Evolutionary conservation across 192 early-diverging fungal genomes (phyloP), one percentile per base, ranked within the genome.

Genomic region (Coemansia sp.): DNA sequence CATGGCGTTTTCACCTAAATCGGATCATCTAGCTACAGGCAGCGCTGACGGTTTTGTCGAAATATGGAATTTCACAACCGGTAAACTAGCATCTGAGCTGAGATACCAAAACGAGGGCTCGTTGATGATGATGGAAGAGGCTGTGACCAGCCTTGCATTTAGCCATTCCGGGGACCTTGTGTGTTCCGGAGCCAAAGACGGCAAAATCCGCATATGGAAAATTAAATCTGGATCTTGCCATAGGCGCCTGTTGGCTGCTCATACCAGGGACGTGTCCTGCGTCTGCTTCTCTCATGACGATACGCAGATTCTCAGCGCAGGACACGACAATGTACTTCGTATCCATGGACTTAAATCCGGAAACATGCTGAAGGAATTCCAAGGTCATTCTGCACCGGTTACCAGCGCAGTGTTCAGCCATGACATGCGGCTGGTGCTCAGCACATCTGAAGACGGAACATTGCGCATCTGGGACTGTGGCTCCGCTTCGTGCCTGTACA

Each of bases 1-100:
- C 56, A 84, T 86, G 2, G 85, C 83, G 31, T 97, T 97, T 69
- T 94, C 94, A 0, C 87, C 91, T 3, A 88, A 92, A 60, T 93
- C 94, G 7, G 88, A 91, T 51, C 91, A 85, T 40, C 70, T 98
- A 17, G 94, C 84, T 6, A 96, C 95, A 20, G 97, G 97, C 29
- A 91, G 89, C 54, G 78, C 86, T 38, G 97, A 98, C 83, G 97
- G 97, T 2, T 94, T 97, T 73, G 93, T 99, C 68, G 97, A 99
- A 78, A 72, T 99, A 14, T 99, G 94, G 94, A 95, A 96, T 64
- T 90, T 88, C 61, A 82, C 92, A 60, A 96, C 95, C 1, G 95
- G 94, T 1, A 98, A 96, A 69, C 82, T 95, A 20, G 79, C 94
- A 32, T 89, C 83, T 56, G 95, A 96, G 80, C 78, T 98, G 25